Conservation (phyloP, 345 rosid genomes). For the Durio zibethinus region DNA sequence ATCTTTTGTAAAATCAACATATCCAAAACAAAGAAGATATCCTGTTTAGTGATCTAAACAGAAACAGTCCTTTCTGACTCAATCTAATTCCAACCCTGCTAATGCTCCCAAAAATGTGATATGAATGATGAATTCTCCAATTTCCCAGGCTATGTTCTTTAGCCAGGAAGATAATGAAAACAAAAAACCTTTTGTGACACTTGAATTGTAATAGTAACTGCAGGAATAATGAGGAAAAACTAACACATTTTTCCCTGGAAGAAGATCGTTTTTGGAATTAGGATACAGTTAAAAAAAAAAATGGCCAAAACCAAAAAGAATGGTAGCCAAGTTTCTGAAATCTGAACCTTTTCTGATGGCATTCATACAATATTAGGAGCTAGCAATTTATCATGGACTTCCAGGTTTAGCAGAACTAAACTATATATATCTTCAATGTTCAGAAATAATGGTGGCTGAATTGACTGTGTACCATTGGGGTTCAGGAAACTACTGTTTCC, state of each 20-base stretch:
- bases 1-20: no score
- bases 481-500: background rate
- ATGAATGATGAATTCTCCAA: background rate
- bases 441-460: background rate
- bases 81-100: background rate
- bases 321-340: background rate
- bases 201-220: background rate
- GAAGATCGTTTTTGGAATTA: background rate
- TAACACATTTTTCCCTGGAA: background rate
- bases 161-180: background rate
- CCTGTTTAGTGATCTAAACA: background rate
- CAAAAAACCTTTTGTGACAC: background rate
- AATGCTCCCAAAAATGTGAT: background rate
- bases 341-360: background rate
- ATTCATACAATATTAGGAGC: background rate
- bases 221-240: background rate
- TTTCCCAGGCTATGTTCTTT: background rate
- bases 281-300: background rate
- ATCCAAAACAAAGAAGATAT: no score
- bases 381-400: background rate
- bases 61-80: background rate
- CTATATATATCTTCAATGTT: background rate
- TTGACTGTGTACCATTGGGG: background rate
- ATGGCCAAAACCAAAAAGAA: background rate
- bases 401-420: background rate